These are phyloP conservation scores for Pleurotus giganteus DNA, from an alignment of 768 basidiomycete genomes.

Conservation along the genomic window DNA sequence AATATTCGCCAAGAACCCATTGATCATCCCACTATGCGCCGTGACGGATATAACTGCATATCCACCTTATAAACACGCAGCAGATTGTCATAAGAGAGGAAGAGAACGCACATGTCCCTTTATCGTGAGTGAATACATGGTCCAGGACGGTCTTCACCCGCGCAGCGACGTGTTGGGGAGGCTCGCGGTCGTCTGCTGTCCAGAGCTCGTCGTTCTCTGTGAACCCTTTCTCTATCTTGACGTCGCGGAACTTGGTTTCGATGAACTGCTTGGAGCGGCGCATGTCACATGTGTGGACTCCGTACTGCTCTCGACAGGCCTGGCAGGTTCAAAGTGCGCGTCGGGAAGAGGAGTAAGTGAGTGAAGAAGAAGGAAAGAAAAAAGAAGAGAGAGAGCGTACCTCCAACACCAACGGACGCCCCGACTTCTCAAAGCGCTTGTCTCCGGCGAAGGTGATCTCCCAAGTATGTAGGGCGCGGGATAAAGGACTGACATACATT, in stretches of 20 bases:
- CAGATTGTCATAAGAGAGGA: not conserved
- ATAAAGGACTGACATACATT: conserved; percentile 63
- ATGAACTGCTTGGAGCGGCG: conserved; percentile 52
- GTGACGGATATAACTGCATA: conserved; percentile 62
- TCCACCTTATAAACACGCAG: not conserved
- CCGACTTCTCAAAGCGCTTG: conserved; percentile 23
- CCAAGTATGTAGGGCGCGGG: conserved; percentile 58
- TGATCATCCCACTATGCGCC: conserved; percentile 62
- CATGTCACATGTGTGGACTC: conserved; percentile 71
- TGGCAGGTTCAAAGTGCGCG: conserved; percentile 20
- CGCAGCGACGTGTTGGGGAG: conserved; percentile 36
- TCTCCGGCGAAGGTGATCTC: conserved; percentile 47
- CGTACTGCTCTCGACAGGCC: conserved; percentile 67
- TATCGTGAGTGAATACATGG: conserved; percentile 46
- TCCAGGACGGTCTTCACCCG: conserved; percentile 56
- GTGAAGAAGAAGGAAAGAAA: not conserved
- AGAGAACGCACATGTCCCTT: conserved; percentile 43
- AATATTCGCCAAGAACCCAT: conserved; percentile 48
- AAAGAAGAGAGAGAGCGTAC: conserved; percentile 27
- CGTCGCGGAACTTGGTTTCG: conserved; percentile 43
- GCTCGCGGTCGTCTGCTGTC: conserved; percentile 54
- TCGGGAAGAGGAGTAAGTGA: not conserved
- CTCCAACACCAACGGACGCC: conserved; percentile 49
- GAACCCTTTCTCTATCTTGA: conserved; percentile 55
- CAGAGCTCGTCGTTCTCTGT: conserved; percentile 65